Conservation (phyloP, 2,329 filamentous ascomycete species). For the Fusarium albidum region DNA sequence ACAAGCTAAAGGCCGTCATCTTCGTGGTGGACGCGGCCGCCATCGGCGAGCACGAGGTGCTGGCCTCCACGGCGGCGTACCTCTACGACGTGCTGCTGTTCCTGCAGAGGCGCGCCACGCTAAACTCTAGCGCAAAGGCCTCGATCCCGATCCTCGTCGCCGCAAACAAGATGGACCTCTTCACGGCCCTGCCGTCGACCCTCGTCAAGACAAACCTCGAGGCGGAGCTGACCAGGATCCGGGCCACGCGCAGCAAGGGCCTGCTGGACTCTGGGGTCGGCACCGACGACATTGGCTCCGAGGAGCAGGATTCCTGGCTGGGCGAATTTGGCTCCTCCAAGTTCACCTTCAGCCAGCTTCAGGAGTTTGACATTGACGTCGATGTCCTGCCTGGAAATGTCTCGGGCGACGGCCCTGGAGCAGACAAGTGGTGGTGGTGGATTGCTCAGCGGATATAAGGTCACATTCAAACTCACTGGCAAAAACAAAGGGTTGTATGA, state of each 20-base stretch:
- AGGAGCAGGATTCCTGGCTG: slow-evolving; percentile 84
- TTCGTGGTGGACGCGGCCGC: slow-evolving; percentile 89
- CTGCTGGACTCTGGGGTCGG: slow-evolving; percentile 83
- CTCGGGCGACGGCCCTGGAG: slow-evolving; percentile 69
- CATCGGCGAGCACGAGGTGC: slow-evolving; percentile 63
- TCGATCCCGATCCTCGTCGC: slow-evolving; percentile 80
- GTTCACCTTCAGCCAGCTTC: slow-evolving; percentile 84
- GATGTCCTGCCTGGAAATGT: slow-evolving; percentile 81
- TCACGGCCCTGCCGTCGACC: slow-evolving; percentile 84
- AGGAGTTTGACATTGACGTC: slow-evolving; percentile 82
- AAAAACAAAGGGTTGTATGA: neutral
- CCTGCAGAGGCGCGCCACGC: slow-evolving; percentile 76
- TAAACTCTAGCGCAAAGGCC: slow-evolving; percentile 43
- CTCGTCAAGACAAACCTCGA: slow-evolving; percentile 81
- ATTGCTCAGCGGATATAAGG: slow-evolving; percentile 68
- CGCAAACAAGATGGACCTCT: slow-evolving; percentile 95
- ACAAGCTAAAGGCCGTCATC: slow-evolving; percentile 75
- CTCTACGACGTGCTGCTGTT: slow-evolving; percentile 88
- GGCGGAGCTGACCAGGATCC: slow-evolving; percentile 80
- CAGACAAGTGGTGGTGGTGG: slow-evolving; percentile 91
- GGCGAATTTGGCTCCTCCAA: slow-evolving; percentile 80
- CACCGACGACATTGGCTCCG: slow-evolving; percentile 64
- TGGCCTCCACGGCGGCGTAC: slow-evolving; percentile 81
- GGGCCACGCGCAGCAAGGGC: slow-evolving; percentile 79
- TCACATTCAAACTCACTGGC: neutral